Evolutionary conservation across 2,329 filamentous ascomycete species (phyloP).

Genomic region (Zymoseptoria ardabiliae): DNA sequence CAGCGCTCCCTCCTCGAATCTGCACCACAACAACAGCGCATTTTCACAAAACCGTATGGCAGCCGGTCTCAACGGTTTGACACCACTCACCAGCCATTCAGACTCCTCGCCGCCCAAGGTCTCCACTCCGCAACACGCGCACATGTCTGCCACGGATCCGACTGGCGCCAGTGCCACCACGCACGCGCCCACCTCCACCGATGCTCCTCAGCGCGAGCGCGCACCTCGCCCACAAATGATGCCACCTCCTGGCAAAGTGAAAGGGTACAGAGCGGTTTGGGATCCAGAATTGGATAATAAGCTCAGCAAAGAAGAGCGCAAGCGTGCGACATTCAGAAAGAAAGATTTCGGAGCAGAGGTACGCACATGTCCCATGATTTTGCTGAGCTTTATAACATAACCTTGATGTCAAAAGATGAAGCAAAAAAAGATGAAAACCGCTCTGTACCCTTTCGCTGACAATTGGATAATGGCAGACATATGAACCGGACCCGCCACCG

Average conservation of each 20-base stretch:
- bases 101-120: constrained; percentile 58
- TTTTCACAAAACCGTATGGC: constrained; percentile 49
- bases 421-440: constrained; percentile 23
- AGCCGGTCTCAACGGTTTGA: constrained; percentile 49
- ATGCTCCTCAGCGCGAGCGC: constrained; percentile 27
- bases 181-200: constrained; percentile 19
- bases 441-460: constrained; percentile 36
- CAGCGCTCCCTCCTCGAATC: constrained; percentile 64
- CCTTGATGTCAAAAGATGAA: constrained; percentile 19
- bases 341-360: constrained; percentile 35
- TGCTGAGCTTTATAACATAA: constrained; percentile 33
- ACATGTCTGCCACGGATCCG: constrained; percentile 19
- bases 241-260: constrained; percentile 44
- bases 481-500: constrained; percentile 57
- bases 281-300: constrained; percentile 57
- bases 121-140: constrained; percentile 41
- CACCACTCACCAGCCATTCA: constrained; percentile 55
- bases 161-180: constrained; percentile 17
- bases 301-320: constrained; percentile 50
- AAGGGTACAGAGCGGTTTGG: constrained; percentile 54
- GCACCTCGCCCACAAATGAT: constrained; percentile 40
- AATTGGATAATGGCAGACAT: constrained; percentile 49
- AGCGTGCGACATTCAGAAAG: constrained; percentile 30
- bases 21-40: constrained; percentile 50
- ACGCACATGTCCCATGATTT: constrained; percentile 33